Evolutionary conservation across 768 basidiomycete species (phyloP).

Genomic region (Podaxis carcinomalis): DNA sequence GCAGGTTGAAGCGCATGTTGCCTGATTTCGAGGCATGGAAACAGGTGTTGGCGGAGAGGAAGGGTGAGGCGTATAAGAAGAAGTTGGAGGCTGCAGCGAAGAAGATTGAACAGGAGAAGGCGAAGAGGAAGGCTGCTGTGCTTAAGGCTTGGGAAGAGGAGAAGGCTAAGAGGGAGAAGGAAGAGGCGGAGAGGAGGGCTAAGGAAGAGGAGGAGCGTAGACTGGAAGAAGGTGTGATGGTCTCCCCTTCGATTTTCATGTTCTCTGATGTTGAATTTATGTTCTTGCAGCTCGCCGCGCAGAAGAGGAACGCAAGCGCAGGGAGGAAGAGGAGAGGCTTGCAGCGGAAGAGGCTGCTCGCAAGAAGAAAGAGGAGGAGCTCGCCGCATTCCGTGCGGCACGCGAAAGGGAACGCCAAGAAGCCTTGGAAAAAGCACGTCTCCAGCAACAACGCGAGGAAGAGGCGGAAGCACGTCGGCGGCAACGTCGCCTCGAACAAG

Average conservation of each 20-base stretch:
- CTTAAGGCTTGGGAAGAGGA: constrained; percentile 60
- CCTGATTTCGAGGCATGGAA: constrained; percentile 59
- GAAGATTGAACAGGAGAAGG: constrained; percentile 85
- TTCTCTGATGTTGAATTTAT: too few species aligned
- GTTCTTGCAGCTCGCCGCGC: constrained; percentile 42
- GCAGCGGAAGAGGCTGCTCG: constrained; percentile 53
- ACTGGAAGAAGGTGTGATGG: constrained; percentile 45
- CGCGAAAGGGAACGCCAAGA: constrained; percentile 49
- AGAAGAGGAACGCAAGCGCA: constrained; percentile 45
- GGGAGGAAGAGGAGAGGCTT: constrained; percentile 46
- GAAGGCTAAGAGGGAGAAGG: constrained; percentile 39
- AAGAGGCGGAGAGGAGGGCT: constrained; percentile 46
- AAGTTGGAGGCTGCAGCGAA: constrained; percentile 50
- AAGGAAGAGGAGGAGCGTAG: constrained; percentile 52
- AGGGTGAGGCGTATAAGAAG: constrained; percentile 61
- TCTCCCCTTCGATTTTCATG: background rate
- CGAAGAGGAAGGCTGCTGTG: constrained; percentile 55
- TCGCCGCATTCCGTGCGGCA: constrained; percentile 43
- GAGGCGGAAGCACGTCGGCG: constrained; percentile 52
- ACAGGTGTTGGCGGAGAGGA: constrained; percentile 50
- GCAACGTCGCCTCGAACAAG: constrained; percentile 41
- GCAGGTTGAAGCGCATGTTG: constrained; percentile 67
- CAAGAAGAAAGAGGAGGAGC: constrained; percentile 55
- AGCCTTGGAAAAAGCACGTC: constrained; percentile 49
- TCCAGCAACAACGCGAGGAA: constrained; percentile 63